Evolutionary conservation across 441 rosid species (phyloP).

Genomic region (Viola pubescens): DNA sequence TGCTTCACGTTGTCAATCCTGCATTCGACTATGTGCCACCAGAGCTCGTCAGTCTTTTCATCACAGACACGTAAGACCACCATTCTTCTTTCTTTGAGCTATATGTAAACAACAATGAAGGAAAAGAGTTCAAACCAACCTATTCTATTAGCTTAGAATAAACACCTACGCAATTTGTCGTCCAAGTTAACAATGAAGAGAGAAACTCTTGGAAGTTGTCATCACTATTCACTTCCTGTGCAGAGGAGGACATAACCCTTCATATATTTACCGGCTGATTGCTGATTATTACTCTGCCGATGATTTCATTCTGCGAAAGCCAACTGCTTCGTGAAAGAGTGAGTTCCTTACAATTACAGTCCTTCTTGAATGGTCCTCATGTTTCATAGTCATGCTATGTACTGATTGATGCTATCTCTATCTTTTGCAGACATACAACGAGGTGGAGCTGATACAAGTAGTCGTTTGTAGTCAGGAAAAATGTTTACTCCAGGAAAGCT

Average conservation of each 20-base stretch:
- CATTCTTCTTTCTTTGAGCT: not conserved
- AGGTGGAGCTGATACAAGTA: not conserved
- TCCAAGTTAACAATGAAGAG: not conserved
- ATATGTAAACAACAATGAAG: not conserved
- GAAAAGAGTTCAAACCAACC: too few relatives aligned
- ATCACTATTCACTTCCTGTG: conserved; percentile 20
- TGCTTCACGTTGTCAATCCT: conserved; percentile 74
- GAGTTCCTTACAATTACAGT: not conserved
- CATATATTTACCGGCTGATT: conserved; percentile 67
- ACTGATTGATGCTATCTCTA: not conserved
- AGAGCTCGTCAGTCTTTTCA: conserved; percentile 69
- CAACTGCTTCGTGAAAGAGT: conserved; percentile 18
- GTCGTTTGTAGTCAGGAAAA: too few relatives aligned
- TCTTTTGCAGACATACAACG: not conserved
- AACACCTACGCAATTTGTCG: not conserved
- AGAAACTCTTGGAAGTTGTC: not conserved
- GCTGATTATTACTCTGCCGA: conserved; percentile 76
- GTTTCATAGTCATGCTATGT: not conserved
- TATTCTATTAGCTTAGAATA: not conserved
- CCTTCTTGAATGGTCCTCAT: not conserved
- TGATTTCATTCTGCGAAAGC: conserved; percentile 52
- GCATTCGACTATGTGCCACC: conserved; percentile 80
- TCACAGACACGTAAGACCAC: conserved; percentile 63
- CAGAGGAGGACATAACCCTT: conserved; percentile 67
- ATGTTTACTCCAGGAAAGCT: not conserved